Conservation (phyloP, 164 flowering plant genomes). For the Annona squamosa region DNA sequence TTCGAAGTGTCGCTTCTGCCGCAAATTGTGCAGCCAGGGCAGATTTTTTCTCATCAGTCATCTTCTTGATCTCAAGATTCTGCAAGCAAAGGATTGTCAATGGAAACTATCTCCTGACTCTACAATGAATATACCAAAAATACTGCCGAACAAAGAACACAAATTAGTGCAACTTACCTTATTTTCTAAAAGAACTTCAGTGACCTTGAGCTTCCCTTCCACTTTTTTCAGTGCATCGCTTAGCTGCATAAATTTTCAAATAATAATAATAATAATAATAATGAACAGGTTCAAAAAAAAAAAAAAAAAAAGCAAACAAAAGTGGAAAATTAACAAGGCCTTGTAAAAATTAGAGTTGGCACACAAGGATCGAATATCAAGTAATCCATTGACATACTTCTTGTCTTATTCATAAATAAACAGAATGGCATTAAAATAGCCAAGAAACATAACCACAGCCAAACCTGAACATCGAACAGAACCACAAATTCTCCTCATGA, state of each 20-base stretch:
- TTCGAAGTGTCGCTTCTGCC: constrained; percentile 75
- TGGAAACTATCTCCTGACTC: constrained; percentile 1
- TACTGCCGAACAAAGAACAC: neutral
- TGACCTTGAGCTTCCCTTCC: constrained; percentile 53
- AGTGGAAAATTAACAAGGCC: too few species aligned
- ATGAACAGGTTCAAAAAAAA: neutral
- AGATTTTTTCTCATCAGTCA: constrained; percentile 68
- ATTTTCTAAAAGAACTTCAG: constrained; percentile 55
- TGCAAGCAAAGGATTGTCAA: constrained; percentile 15
- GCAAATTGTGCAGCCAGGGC: constrained; percentile 75
- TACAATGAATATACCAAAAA: too few species aligned
- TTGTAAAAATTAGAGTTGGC: too few species aligned
- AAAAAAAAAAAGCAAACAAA: too few species aligned
- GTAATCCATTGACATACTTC: too few species aligned
- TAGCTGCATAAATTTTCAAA: constrained; percentile 27
- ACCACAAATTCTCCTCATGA: too few species aligned
- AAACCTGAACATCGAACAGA: too few species aligned
- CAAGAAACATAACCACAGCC: too few species aligned
- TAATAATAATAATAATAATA: neutral
- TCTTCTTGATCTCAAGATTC: constrained; percentile 71
- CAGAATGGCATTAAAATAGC: too few species aligned
- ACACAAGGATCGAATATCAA: neutral
- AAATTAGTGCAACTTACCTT: constrained; percentile 29
- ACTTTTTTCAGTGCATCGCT: constrained; percentile 51
- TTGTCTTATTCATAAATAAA: too few species aligned